A percentile compares a stretch with the other conserved stretches of the same genome.
Conservation (phyloP, 2,329 filamentous ascomycete genomes). For the Alternaria atra region DNA sequence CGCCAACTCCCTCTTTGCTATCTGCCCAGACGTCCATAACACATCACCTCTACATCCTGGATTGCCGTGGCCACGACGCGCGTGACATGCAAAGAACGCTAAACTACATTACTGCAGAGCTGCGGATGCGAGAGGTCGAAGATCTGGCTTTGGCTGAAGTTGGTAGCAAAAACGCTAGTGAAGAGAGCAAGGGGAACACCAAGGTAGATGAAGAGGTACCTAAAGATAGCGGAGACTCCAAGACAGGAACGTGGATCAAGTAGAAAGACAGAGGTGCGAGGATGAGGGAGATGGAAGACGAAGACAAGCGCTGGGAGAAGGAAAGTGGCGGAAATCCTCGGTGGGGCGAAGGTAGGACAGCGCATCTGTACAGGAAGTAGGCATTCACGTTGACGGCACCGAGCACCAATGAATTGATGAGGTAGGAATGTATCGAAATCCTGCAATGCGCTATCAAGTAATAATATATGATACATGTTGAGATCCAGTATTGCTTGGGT, state of each 20-base stretch:
- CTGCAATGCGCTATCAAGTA: slow-evolving; percentile 3
- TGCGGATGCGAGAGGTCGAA: neutral
- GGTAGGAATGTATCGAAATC: neutral
- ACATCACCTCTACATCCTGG: slow-evolving; percentile 3
- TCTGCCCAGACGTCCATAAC: neutral
- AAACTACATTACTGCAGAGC: neutral
- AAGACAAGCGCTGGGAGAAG: slow-evolving; percentile 2
- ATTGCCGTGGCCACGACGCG: slow-evolving; percentile 11
- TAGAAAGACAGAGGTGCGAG: neutral
- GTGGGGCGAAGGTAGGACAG: slow-evolving; percentile 1
- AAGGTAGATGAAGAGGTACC: neutral
- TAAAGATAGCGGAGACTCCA: neutral
- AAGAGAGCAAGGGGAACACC: neutral
- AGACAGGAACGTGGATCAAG: neutral
- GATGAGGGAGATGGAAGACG: slow-evolving; percentile 1
- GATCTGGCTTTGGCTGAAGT: neutral
- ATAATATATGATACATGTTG: neutral
- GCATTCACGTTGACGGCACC: neutral
- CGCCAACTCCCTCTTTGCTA: neutral
- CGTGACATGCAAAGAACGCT: slow-evolving; percentile 9
- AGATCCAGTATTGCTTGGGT: slow-evolving; percentile 12
- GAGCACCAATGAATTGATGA: neutral
- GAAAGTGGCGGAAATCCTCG: slow-evolving; percentile 1
- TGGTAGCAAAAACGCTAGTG: neutral
- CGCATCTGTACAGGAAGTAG: neutral